These are phyloP conservation scores for Wickerhamiella infanticola DNA, from an alignment of 1,139 yeast species.

Conservation along the genomic window DNA sequence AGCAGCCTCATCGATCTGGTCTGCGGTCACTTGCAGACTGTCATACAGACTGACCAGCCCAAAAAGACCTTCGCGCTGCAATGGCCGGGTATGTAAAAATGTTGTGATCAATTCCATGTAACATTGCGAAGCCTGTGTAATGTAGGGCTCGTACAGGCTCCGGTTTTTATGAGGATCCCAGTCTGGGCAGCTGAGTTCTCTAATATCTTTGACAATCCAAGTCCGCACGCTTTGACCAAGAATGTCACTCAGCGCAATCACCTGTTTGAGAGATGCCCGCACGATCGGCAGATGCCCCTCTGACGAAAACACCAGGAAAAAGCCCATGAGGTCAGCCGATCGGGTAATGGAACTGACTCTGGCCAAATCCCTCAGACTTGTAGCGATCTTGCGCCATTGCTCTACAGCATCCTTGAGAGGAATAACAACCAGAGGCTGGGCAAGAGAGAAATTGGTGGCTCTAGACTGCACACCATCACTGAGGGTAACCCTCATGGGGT, in stretches of 20 bases:
- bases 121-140: slow-evolving; percentile 19
- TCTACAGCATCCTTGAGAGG: slow-evolving; percentile 15
- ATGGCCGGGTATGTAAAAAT: slow-evolving; percentile 58
- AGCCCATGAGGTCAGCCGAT: slow-evolving; percentile 21
- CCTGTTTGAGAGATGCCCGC: slow-evolving; percentile 19
- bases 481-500: slow-evolving; percentile 10
- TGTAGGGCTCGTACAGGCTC: slow-evolving; percentile 15
- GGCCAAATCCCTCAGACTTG: slow-evolving; percentile 13
- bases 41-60: slow-evolving; percentile 54
- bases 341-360: slow-evolving; percentile 10
- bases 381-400: slow-evolving; percentile 12
- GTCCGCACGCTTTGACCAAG: slow-evolving; percentile 9
- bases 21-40: slow-evolving; percentile 72
- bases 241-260: slow-evolving; percentile 11
- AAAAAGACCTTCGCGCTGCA: slow-evolving; percentile 62
- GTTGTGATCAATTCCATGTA: slow-evolving; percentile 37
- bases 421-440: slow-evolving; percentile 16
- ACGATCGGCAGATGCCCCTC: slow-evolving; percentile 16
- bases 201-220: slow-evolving; percentile 23
- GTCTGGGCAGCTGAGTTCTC: slow-evolving; percentile 17
- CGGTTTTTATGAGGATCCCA: slow-evolving; percentile 8
- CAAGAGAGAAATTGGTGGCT: slow-evolving; percentile 19
- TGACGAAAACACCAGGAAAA: slow-evolving; percentile 16
- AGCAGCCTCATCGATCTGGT: slow-evolving; percentile 85
- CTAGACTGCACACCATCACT: slow-evolving; percentile 19